Conservation (phyloP, 257 asterid species). For the Prunella vulgaris region DNA sequence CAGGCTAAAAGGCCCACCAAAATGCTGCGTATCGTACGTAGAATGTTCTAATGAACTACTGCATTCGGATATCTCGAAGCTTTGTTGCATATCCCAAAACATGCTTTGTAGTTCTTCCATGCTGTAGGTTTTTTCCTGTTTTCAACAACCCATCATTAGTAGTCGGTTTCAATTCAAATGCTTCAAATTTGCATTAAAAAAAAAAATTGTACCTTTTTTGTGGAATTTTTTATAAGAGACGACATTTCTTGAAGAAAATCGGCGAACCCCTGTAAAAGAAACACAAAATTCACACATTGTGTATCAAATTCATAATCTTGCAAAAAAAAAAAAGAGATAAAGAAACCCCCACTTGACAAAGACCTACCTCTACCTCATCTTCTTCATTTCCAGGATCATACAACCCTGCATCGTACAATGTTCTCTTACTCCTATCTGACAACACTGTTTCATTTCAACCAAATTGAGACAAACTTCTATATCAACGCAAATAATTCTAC, state of each 20-base stretch:
- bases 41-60: background rate
- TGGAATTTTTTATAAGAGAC: conserved; percentile 38
- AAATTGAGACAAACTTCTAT: background rate
- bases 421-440: conserved; percentile 50
- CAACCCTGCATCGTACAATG: conserved; percentile 54
- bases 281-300: background rate
- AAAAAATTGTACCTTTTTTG: conserved; percentile 42
- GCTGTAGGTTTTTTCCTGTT: conserved; percentile 41
- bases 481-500: background rate
- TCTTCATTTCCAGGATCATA: conserved; percentile 48
- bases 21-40: conserved; percentile 6
- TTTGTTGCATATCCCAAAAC: conserved; percentile 52
- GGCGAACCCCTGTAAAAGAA: conserved; percentile 40
- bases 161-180: background rate
- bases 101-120: conserved; percentile 43
- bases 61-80: conserved; percentile 28
- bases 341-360: background rate
- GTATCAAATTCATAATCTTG: background rate
- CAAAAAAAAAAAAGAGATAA: no score
- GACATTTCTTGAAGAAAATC: conserved; percentile 67
- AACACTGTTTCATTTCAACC: conserved; percentile 33
- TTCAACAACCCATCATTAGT: background rate
- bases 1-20: background rate
- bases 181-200: no score
- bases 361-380: conserved; percentile 44